phyloP scores from a whole-genome alignment of 768 basidiomycete species.

The Gloeopeniophorella convolvens region DNA sequence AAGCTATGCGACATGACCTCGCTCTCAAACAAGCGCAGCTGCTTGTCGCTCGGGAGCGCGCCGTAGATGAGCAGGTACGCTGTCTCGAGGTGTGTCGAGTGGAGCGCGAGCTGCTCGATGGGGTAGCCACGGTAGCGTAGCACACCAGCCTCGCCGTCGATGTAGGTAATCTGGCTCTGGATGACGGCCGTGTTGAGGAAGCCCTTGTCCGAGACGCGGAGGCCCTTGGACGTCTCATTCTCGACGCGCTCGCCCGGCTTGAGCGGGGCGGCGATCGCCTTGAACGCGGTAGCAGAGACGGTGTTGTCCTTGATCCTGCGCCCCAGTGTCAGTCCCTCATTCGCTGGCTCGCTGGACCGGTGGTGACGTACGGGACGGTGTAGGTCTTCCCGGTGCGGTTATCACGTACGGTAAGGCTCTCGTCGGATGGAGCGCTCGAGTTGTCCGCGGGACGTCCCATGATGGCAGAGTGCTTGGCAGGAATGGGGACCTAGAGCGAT shows the following conservation, averaged over 20 bases:
- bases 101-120: conserved; percentile 81
- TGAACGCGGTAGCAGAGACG: conserved; percentile 76
- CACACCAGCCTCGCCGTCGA: conserved; percentile 76
- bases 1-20: conserved; percentile 75
- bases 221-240: conserved; percentile 77
- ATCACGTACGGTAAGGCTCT: conserved; percentile 61
- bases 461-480: background rate
- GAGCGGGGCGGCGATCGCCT: conserved; percentile 55
- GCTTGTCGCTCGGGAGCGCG: conserved; percentile 55
- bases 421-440: conserved; percentile 3
- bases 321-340: background rate
- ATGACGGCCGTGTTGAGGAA: conserved; percentile 82
- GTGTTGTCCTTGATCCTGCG: conserved; percentile 74
- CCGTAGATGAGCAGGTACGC: conserved; percentile 90
- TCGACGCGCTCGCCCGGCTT: conserved; percentile 62
- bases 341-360: background rate
- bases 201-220: conserved; percentile 73
- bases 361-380: conserved; percentile 55
- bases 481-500: background rate
- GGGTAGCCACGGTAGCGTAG: conserved; percentile 84
- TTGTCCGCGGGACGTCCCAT: conserved; percentile 15
- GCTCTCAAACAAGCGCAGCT: conserved; percentile 56
- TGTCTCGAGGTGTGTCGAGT: conserved; percentile 75
- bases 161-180: conserved; percentile 78
- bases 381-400: conserved; percentile 81